phyloP scores from a whole-genome alignment of 2,329 filamentous ascomycete genomes.

The Botrytis squamosa region DNA sequence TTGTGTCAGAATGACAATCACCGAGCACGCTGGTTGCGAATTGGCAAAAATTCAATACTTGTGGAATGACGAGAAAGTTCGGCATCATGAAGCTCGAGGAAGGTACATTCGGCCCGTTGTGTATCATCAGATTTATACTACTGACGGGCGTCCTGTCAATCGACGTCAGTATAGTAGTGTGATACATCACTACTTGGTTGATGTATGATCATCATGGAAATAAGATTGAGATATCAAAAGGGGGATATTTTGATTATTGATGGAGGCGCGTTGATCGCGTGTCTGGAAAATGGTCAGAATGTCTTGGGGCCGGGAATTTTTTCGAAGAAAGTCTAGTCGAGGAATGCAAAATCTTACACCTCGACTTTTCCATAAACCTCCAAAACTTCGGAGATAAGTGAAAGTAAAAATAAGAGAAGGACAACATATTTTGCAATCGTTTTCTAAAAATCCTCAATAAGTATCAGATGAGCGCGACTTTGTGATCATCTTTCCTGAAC shows the following conservation, averaged over 20 bases:
- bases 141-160: neutral
- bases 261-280: neutral
- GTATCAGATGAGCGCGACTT: conserved; percentile 13
- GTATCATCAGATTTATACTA: conserved; percentile 12
- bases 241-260: neutral
- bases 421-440: neutral
- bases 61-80: conserved; percentile 8
- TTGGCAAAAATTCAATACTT: conserved; percentile 6
- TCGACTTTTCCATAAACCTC: neutral
- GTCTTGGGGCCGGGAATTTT: neutral
- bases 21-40: neutral
- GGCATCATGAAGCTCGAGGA: neutral
- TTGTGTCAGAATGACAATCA: conserved; percentile 1
- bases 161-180: neutral
- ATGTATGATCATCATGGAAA: neutral
- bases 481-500: neutral
- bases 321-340: neutral
- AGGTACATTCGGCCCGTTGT: conserved; percentile 14
- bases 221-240: neutral
- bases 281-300: conserved; percentile 5
- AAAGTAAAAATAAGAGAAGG: neutral
- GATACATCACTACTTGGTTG: neutral
- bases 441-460: neutral
- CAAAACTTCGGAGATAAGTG: neutral
- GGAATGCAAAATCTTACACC: neutral